phyloP scores from a whole-genome alignment of 2,329 filamentous ascomycete species.

The Nemania abortiva region DNA sequence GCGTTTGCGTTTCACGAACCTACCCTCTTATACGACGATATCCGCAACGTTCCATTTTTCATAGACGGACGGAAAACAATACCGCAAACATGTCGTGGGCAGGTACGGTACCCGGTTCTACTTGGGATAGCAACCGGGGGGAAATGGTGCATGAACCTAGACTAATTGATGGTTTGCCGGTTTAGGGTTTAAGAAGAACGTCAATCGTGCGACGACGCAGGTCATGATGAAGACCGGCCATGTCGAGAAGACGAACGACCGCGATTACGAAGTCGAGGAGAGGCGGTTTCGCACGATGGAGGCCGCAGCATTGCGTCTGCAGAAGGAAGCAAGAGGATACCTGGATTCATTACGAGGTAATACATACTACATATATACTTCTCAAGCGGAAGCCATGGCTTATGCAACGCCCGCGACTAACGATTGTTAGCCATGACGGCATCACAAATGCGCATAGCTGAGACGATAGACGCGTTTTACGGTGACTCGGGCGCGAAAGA shows the following conservation, averaged over 20 bases:
- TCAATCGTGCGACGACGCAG: slow-evolving; percentile 98
- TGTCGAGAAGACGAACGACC: slow-evolving; percentile 98
- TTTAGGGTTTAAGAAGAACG: slow-evolving; percentile 91
- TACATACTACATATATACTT: too few species aligned
- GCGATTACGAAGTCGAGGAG: slow-evolving; percentile 98
- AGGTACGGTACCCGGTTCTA: slow-evolving; percentile 58
- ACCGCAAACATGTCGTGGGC: slow-evolving; percentile 75
- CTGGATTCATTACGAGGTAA: slow-evolving; percentile 91
- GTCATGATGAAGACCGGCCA: slow-evolving; percentile 99
- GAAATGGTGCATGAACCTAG: background rate
- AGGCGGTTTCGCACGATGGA: slow-evolving; percentile 98
- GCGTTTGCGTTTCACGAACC: background rate
- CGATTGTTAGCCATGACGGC: slow-evolving; percentile 79
- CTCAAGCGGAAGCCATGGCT: slow-evolving; percentile 4
- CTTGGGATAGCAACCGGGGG: background rate
- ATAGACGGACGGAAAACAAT: slow-evolving; percentile 25
- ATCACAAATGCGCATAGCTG: slow-evolving; percentile 98
- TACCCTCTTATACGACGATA: background rate
- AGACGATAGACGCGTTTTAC: slow-evolving; percentile 99
- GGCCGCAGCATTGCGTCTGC: slow-evolving; percentile 87
- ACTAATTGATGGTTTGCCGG: slow-evolving; percentile 32
- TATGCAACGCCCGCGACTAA: slow-evolving; percentile 62
- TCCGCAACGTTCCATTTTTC: background rate
- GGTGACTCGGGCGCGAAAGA: slow-evolving; percentile 95
- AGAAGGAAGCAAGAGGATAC: slow-evolving; percentile 98